A percentile compares a stretch with the other conserved stretches of the same genome.
These are phyloP conservation scores for Colletotrichum higginsianum DNA, from an alignment of 2,329 filamentous ascomycete genomes.

Conservation along the genomic window DNA sequence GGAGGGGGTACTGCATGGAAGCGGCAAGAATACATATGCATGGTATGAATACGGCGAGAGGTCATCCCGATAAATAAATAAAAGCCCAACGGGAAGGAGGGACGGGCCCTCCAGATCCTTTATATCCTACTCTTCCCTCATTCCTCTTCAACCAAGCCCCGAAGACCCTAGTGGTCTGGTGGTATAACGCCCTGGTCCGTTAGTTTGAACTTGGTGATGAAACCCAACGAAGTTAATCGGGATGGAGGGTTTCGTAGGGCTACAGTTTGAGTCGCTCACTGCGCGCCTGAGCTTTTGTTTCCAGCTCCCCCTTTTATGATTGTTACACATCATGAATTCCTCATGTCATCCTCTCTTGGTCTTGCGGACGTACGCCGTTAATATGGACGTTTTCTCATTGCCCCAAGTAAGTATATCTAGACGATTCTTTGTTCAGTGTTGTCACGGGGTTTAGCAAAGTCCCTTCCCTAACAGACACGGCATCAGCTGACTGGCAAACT, in stretches of 20 bases:
- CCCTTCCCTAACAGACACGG: background rate
- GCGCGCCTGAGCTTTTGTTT: slow-evolving; percentile 15
- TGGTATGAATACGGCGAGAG: background rate
- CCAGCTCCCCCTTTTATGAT: background rate
- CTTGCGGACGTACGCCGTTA: background rate
- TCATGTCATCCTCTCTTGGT: background rate
- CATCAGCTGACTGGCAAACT: no score
- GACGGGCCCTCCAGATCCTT: background rate
- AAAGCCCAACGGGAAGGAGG: no score
- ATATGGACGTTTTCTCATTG: no score
- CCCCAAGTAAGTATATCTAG: no score
- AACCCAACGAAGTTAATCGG: background rate
- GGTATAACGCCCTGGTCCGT: slow-evolving; percentile 22
- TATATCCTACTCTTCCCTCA: background rate
- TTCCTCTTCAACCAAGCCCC: slow-evolving; percentile 6
- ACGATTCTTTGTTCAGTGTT: background rate
- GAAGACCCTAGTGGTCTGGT: slow-evolving; percentile 13
- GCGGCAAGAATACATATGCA: background rate
- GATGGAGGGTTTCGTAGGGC: slow-evolving; percentile 18
- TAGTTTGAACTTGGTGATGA: slow-evolving; percentile 26
- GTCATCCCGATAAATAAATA: no score
- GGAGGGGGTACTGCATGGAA: background rate
- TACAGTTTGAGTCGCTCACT: background rate
- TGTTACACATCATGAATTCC: background rate
- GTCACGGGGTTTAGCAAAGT: background rate